Base-by-base conservation (phyloP, 306 rosid genomes). In the Prunus kanzakura region DNA sequence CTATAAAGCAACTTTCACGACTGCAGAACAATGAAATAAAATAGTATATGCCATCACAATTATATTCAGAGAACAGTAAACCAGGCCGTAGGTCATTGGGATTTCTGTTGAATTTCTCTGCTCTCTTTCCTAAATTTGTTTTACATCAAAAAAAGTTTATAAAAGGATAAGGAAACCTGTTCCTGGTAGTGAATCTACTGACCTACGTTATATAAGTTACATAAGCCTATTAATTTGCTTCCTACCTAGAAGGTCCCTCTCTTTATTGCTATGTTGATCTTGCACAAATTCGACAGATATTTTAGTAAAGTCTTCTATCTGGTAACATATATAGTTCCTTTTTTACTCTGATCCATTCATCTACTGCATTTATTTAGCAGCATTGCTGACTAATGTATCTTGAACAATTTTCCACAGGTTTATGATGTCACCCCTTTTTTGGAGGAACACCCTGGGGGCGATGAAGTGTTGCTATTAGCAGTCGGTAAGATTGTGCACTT, bases 371-470 rank as follows among this genome's bases (percentile, higher is more conserved):
- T n/a, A 9, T 71, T 30, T 51, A 27, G 22, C 74, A 9, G 45
- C 45, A 49, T 47, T 30, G 9, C 30, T 46, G 22, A 51, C 64
- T 55, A 11, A 54, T 69, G 41, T 45, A 49, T 77, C 52, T 67
- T 75, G 22, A 58, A 71, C 71, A 50, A 63, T 71, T 30, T 29
- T 25, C 62, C 49, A 15, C 87, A 94, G 98, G 97, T 84, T 23
- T 92, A 95, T 69, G 87, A 95, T 89, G 97, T 95, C 67, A 92
- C 99, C 66, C 61, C 88, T n/a, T 91, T 88, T 82, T 74, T 95
- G 87, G 96, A 88, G 61, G 99, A 92, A 52, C 99, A 95, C 82
- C 99, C 98, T 8, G 97, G 97, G 72, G 99, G 99, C n/a, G 99
- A 89, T 52, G 99, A 95, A 84, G 86, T 84, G 83, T 82, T 92